Evolutionary conservation across 768 basidiomycete genomes (phyloP).

Genomic region (Hebeloma cylindrosporum): DNA sequence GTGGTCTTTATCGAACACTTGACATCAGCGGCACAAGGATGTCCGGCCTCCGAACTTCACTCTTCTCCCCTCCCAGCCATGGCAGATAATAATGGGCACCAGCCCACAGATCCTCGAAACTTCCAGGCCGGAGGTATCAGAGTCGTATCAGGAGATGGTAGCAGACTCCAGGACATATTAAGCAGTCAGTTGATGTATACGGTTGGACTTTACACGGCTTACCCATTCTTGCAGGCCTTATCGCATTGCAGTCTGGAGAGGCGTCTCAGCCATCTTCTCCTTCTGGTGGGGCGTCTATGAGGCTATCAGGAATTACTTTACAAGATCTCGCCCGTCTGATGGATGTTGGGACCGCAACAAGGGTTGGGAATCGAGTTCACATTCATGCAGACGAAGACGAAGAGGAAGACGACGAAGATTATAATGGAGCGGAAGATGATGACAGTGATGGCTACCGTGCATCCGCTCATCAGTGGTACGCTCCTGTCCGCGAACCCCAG

Average conservation of each 20-base stretch:
- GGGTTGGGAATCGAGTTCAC: slow-evolving; percentile 22
- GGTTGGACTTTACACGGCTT: background rate
- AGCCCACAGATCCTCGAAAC: background rate
- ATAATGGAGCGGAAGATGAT: slow-evolving; percentile 34
- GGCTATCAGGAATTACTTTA: slow-evolving; percentile 30
- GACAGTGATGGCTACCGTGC: slow-evolving; percentile 38
- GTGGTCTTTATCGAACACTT: too few species aligned
- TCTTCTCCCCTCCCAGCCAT: slow-evolving; percentile 10
- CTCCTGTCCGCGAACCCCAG: slow-evolving; percentile 56
- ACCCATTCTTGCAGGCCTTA: slow-evolving; percentile 27
- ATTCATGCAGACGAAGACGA: slow-evolving; percentile 38
- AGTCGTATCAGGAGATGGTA: slow-evolving; percentile 6
- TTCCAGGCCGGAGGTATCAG: background rate
- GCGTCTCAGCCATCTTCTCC: slow-evolving; percentile 12
- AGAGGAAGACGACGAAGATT: slow-evolving; percentile 33
- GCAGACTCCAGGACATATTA: slow-evolving; percentile 21
- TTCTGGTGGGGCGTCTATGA: slow-evolving; percentile 15
- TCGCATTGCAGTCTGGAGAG: slow-evolving; percentile 31
- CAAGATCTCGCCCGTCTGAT: slow-evolving; percentile 33
- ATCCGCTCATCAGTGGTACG: slow-evolving; percentile 26
- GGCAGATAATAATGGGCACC: slow-evolving; percentile 11
- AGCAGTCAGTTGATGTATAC: slow-evolving; percentile 2
- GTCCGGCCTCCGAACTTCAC: too few species aligned
- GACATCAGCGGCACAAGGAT: too few species aligned
- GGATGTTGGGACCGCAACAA: slow-evolving; percentile 24